Base-by-base conservation (phyloP, 106 monocot genomes). In the Vanilla planifolia region DNA sequence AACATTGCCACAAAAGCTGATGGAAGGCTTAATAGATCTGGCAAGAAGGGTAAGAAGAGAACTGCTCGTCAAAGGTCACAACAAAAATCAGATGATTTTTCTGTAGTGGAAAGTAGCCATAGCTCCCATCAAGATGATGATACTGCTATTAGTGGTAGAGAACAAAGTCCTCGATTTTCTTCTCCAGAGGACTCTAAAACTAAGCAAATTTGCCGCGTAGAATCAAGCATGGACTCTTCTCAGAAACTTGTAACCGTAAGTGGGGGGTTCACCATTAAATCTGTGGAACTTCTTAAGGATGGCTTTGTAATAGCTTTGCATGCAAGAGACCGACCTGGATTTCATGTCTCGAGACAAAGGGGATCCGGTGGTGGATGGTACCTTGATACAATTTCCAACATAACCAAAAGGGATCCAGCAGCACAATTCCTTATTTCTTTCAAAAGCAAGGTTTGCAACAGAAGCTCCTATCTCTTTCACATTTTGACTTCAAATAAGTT, bases 41-140 rank as follows among this genome's bases (percentile, higher is more conserved):
- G 85, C 33, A 98, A 85, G 72, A 98, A 98, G 71, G 77, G 81
- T 33, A 98, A 85, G 75, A 98, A 98, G 74, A 84, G 98, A 63
- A 77, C 79, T 61, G 92, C 92, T 36, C 88, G 75, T n/a, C 82
- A 83, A 48, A 64, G 82, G 36, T 85, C 87, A 23, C 75, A 59
- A 47, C 91, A 77, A 6, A 85, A 92, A 44, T 83, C 74, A 39
- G 72, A 78, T 73, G 82, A 90, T 9, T 58, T 71, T 67, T 83
- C 84, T 60, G 80, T 69, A 50, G 78, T 60, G 51, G 84, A 83
- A 71, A 74, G 81, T 21, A 76, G 79, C 29, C 81, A 69, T 59
- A 80, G 78, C 21, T 84, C 84, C 59, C 76, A 71, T 50, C 60
- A 39, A 66, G 80, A 83, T 60, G 85, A 83, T 80, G 94, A 86